Percentiles rank a stretch among this genome's conserved stretches.
Conservation (phyloP, 331 rosid genomes). For the Stylosanthes scabra region DNA sequence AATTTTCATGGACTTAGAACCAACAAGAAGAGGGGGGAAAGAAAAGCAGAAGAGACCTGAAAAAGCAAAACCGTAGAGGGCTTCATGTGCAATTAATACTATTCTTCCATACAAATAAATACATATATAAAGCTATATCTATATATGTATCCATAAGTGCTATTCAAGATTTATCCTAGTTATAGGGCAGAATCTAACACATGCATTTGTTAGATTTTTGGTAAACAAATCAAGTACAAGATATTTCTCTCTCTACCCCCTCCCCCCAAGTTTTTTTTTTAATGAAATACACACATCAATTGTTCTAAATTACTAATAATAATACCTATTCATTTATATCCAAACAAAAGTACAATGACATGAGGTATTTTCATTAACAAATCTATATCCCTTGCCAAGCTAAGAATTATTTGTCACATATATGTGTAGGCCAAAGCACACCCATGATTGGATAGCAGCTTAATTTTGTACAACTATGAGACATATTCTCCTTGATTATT, state of each 20-base stretch:
- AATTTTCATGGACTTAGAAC: constrained; percentile 41
- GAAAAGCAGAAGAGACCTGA: no score
- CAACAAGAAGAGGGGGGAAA: constrained; percentile 30
- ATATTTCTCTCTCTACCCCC: constrained; percentile 60
- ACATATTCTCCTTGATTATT: constrained; percentile 44
- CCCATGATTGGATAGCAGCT: constrained; percentile 50
- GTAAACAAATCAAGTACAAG: constrained; percentile 62
- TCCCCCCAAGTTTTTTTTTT: no score
- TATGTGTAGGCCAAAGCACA: constrained; percentile 49
- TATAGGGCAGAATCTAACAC: constrained; percentile 81
- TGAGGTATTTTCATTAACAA: constrained; percentile 33
- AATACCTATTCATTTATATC: constrained; percentile 37
- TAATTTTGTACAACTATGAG: constrained; percentile 38
- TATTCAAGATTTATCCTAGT: constrained; percentile 53
- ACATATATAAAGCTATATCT: constrained; percentile 50
- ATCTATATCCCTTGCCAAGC: constrained; percentile 33
- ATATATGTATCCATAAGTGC: constrained; percentile 31
- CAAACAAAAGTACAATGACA: constrained; percentile 50
- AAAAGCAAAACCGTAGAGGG: constrained; percentile 39
- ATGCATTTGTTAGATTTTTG: constrained; percentile 65
- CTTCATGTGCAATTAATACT: constrained; percentile 49
- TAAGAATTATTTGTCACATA: constrained; percentile 38
- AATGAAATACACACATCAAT: constrained; percentile 34
- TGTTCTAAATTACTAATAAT: constrained; percentile 13
- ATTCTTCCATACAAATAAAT: constrained; percentile 47